A percentile compares a stretch with the other conserved stretches of the same genome.
phyloP scores from a whole-genome alignment of 768 basidiomycete species.

The Phaeolepiota aurea region DNA sequence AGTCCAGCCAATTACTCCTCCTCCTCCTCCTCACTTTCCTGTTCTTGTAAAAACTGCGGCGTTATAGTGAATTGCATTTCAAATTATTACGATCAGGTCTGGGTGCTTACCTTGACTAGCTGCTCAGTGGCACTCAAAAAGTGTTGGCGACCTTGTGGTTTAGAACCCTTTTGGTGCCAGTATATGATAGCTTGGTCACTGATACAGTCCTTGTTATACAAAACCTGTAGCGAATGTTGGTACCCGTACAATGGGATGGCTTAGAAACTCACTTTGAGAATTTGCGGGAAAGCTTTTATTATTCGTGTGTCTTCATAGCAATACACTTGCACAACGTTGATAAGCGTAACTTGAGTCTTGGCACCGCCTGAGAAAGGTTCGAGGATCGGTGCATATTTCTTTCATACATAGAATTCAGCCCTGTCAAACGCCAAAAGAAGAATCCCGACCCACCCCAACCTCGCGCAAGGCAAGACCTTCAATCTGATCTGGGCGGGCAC shows the following conservation, averaged over 20 bases:
- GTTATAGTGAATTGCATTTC: not conserved
- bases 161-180: constrained; percentile 96
- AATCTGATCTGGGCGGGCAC: constrained; percentile 84
- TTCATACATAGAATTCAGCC: constrained; percentile 4
- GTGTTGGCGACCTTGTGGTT: constrained; percentile 90
- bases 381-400: constrained; percentile 81
- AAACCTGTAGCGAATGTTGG: constrained; percentile 42
- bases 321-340: constrained; percentile 92
- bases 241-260: not conserved
- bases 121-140: constrained; percentile 85
- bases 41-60: constrained; percentile 82
- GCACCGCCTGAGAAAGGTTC: constrained; percentile 86
- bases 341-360: constrained; percentile 88
- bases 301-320: constrained; percentile 95
- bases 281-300: constrained; percentile 91
- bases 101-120: constrained; percentile 69
- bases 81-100: constrained; percentile 1
- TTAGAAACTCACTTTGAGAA: constrained; percentile 64
- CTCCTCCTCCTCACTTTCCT: constrained; percentile 70
- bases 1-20: constrained; percentile 18
- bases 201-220: constrained; percentile 94
- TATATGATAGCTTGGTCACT: constrained; percentile 96
- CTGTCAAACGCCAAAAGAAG: not conserved
- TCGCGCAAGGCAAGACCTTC: constrained; percentile 84
- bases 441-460: constrained; percentile 55